Conservation (phyloP, 805 yeast species). For the Saccharomycopsis vini region DNA sequence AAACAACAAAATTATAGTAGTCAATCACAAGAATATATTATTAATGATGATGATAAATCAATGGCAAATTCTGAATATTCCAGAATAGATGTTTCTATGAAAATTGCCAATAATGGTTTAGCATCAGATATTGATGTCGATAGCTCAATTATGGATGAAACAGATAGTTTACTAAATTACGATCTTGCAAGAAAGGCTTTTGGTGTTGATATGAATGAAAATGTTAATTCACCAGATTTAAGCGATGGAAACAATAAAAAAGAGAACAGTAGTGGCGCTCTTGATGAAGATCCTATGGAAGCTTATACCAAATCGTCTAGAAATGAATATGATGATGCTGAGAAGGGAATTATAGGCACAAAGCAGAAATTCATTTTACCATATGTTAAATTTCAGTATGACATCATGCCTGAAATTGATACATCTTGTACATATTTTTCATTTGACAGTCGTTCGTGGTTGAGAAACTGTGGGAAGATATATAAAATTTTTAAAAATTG, state of each 20-base stretch:
- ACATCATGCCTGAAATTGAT: constrained; percentile 51
- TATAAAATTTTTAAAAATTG: constrained; percentile 57
- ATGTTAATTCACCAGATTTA: too few species aligned
- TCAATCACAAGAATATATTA: constrained; percentile 11
- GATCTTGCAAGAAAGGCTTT: constrained; percentile 14
- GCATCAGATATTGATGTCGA: constrained; percentile 28
- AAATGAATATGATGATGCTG: too few species aligned
- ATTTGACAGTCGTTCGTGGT: constrained; percentile 72
- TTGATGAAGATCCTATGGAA: too few species aligned
- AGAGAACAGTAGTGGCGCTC: too few species aligned
- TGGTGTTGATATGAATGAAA: constrained; percentile 8
- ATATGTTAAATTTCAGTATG: constrained; percentile 30
- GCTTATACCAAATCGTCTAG: too few species aligned
- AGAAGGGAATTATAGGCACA: background rate
- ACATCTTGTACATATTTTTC: constrained; percentile 48
- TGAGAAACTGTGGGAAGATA: constrained; percentile 69
- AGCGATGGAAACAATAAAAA: too few species aligned
- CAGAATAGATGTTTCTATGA: constrained; percentile 12
- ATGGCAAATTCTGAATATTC: constrained; percentile 9
- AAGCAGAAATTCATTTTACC: too few species aligned
- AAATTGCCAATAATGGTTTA: constrained; percentile 21
- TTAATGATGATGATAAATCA: constrained; percentile 10
- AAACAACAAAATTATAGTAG: background rate
- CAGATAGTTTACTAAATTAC: constrained; percentile 16
- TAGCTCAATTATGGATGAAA: constrained; percentile 24